phyloP scores from a whole-genome alignment of 1,284 basidiomycete genomes.

The Rhodotorula mucilaginosa region DNA sequence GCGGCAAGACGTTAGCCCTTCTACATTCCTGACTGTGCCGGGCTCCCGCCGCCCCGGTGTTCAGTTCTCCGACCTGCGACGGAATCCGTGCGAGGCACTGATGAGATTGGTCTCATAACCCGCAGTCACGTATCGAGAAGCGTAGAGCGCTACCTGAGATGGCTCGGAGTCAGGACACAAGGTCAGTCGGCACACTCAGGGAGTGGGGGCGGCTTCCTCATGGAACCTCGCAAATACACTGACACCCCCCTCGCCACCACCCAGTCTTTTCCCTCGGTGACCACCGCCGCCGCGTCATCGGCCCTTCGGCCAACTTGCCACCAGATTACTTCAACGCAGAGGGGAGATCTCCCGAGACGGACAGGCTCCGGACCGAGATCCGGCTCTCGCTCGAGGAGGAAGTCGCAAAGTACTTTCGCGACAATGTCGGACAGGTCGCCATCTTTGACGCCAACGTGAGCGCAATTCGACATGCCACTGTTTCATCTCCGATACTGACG shows the following conservation, averaged over 20 bases:
- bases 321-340: conserved; percentile 77
- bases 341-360: conserved; percentile 63
- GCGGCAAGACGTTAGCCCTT: conserved; percentile 42
- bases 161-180: conserved; percentile 94
- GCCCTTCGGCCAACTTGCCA: conserved; percentile 81
- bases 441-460: conserved; percentile 92
- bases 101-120: background rate
- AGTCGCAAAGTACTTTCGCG: conserved; percentile 84
- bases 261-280: conserved; percentile 88
- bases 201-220: no score
- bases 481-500: background rate
- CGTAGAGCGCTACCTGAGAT: conserved; percentile 91
- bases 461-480: background rate
- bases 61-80: no score
- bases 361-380: conserved; percentile 69
- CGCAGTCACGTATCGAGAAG: conserved; percentile 79
- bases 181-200: conserved; percentile 22
- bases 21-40: no score
- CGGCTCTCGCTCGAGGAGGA: conserved; percentile 77
- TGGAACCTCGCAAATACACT: no score
- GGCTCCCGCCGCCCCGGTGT: no score
- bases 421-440: conserved; percentile 79
- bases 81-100: conserved; percentile 19
- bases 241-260: no score
- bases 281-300: conserved; percentile 84